These are phyloP conservation scores for Pestalotiopsis sp. DNA, from an alignment of 2,329 filamentous ascomycete species.

Conservation along the genomic window DNA sequence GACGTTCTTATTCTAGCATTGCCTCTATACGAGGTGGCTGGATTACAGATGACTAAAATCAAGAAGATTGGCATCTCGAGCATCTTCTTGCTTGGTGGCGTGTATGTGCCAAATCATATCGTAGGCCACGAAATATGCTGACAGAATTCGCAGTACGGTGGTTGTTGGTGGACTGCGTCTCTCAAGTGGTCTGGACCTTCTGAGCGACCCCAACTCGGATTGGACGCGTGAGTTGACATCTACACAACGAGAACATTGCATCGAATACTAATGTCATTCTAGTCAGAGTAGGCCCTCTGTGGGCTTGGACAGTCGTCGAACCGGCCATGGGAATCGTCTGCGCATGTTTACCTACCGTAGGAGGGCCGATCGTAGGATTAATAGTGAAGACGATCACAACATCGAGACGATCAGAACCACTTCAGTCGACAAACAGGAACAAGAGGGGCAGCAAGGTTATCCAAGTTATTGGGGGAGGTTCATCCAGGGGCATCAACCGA, in stretches of 20 bases:
- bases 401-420: background rate
- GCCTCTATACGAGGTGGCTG: conserved; percentile 7
- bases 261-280: background rate
- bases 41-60: background rate
- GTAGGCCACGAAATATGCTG: background rate
- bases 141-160: background rate
- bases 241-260: background rate
- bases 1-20: conserved; percentile 3
- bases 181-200: background rate
- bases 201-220: background rate
- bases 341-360: conserved; percentile 4
- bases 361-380: background rate
- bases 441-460: background rate
- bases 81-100: conserved; percentile 5
- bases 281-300: background rate
- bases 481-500: background rate
- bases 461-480: background rate
- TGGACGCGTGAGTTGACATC: background rate
- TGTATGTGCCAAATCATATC: background rate
- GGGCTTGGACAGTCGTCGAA: conserved; percentile 10
- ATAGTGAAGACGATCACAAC: background rate
- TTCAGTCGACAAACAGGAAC: background rate
- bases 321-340: conserved; percentile 9
- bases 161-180: conserved; percentile 6
- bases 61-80: background rate